Evolutionary conservation across 805 yeast genomes (phyloP), one percentile per base, ranked within the genome.

Genomic region (Suhomyces sp.): DNA sequence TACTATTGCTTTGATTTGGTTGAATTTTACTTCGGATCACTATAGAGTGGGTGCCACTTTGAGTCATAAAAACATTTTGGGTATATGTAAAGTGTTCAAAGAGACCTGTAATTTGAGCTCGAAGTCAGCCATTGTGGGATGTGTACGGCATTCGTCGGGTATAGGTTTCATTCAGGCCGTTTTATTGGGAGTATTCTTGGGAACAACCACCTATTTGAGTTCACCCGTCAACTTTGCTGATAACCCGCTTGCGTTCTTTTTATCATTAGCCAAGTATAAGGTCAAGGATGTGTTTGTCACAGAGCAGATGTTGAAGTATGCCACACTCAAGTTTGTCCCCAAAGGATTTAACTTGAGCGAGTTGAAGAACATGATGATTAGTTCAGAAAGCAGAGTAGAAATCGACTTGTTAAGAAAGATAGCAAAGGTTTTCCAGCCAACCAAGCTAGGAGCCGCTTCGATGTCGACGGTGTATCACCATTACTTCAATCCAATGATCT

Each of bases 121-220:
- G 40, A 78, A 81, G 33, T 81, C 83, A 41, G 86, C 97, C 0
- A 75, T 94, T 6, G 77, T 93, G 42, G 96, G 97, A 0, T 85
- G 97, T 67, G 96, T 90, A 7, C 82, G 96, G 44, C 93, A 92
- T 59, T 82, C 90, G 1, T 71, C 80, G 2, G 97, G 97, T 0
- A 68, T 93, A 26, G 99, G 99, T 0, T 92, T 94, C 65, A 71
- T 94, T 26, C 93, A 90, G 66, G 80, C 96, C n/a, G 84, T 85
- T 51, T 69, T 92, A 36, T 67, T 94, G 57, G 99, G 99, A 5
- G 84, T 87, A 0, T 94, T 86, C 62, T 72, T 89, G 52, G 99
- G 99, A 0, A 83, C 94, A 0, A 81, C 96, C 0, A 93, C 99
- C 0, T 85, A 86, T 57, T 72, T 92, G 47, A 82, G 90, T 50